Percentiles rank a stretch among this genome's conserved stretches.
Evolutionary conservation across 805 yeast genomes (phyloP).

Genomic region (Metschnikowia cubensis): DNA sequence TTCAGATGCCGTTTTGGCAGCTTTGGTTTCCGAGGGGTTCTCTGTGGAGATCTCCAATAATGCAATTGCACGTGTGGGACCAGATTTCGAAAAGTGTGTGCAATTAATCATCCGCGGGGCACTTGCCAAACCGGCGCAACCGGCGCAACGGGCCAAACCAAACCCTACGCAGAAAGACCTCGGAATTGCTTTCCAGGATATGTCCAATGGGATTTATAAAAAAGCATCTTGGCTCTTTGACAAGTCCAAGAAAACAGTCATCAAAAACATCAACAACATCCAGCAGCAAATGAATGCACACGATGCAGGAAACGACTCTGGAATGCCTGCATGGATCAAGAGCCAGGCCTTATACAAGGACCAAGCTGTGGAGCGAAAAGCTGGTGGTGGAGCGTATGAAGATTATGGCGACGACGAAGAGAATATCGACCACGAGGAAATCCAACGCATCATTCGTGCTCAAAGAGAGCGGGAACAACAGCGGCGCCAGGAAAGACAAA

Average conservation of each 20-base stretch:
- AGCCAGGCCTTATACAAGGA: constrained; percentile 48
- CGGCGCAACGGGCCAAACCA: not conserved
- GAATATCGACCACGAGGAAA: constrained; percentile 41
- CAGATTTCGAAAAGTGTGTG: constrained; percentile 62
- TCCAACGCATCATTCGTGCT: constrained; percentile 33
- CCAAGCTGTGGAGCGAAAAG: constrained; percentile 30
- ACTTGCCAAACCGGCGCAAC: not conserved
- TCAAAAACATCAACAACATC: constrained; percentile 59
- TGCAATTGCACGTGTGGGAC: constrained; percentile 58
- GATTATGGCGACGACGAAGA: constrained; percentile 48
- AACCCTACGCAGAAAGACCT: constrained; percentile 14
- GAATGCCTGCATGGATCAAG: constrained; percentile 73
- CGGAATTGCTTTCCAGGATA: constrained; percentile 42
- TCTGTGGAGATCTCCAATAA: constrained; percentile 52
- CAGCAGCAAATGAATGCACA: constrained; percentile 22
- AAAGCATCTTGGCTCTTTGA: constrained; percentile 58
- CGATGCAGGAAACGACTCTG: constrained; percentile 18
- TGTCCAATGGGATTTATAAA: constrained; percentile 53
- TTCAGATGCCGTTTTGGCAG: constrained; percentile 56
- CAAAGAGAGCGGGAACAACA: constrained; percentile 32
- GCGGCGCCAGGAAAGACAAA: constrained; percentile 1
- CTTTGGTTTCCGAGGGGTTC: constrained; percentile 78
- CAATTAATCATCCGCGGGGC: constrained; percentile 54
- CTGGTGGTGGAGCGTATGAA: constrained; percentile 33
- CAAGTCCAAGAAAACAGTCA: constrained; percentile 56